Evolutionary conservation across 2,329 filamentous ascomycete species (phyloP).

Genomic region (Venturia oleaginea): DNA sequence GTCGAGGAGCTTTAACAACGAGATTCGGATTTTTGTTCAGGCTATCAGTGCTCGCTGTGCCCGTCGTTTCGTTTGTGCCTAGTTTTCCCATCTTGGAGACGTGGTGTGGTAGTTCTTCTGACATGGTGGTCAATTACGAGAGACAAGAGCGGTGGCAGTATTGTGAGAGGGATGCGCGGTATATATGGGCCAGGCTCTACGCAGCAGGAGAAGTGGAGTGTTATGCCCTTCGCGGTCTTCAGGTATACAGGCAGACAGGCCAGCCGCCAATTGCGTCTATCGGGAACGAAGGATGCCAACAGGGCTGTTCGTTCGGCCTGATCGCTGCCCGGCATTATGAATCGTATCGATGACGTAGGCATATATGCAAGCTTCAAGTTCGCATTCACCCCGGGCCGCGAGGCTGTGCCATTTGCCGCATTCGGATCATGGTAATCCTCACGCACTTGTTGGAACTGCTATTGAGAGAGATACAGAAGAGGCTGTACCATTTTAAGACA

Average conservation of each 20-base stretch:
- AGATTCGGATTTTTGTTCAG: not conserved
- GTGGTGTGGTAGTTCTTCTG: not conserved
- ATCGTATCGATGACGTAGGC: not conserved
- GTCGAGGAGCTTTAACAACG: constrained; percentile 20
- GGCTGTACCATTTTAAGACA: not conserved
- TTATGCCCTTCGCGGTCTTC: not conserved
- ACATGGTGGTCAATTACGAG: not conserved
- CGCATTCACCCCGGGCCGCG: too few species aligned
- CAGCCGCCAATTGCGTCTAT: not conserved
- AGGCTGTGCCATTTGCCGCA: not conserved
- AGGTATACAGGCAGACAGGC: not conserved
- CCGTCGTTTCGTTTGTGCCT: not conserved
- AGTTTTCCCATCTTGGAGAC: not conserved
- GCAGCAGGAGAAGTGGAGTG: not conserved
- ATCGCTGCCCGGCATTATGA: too few species aligned
- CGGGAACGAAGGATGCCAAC: not conserved
- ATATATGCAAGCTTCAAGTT: too few species aligned
- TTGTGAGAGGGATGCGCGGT: not conserved
- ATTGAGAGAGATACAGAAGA: not conserved
- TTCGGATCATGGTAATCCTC: not conserved
- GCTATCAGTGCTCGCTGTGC: not conserved
- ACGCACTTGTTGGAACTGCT: not conserved
- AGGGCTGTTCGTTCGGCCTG: too few species aligned
- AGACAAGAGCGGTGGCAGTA: not conserved
- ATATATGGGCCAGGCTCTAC: not conserved